Evolutionary conservation across 1,139 yeast species (phyloP).

Genomic region (Candida tropicalis): DNA sequence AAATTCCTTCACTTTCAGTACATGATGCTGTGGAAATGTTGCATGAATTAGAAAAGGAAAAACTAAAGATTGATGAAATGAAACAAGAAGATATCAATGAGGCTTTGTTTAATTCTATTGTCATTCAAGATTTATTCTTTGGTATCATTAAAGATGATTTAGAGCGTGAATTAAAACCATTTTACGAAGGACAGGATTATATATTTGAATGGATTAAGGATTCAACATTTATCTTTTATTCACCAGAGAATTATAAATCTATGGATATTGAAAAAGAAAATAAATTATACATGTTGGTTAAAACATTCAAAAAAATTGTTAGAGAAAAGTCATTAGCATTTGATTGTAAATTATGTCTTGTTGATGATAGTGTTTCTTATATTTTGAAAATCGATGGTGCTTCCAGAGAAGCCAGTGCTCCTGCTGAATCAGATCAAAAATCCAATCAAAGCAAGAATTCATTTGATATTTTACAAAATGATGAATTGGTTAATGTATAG

Average conservation of each 20-base stretch:
- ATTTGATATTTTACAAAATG: conserved; percentile 20
- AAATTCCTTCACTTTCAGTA: conserved; percentile 32
- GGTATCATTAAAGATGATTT: conserved; percentile 52
- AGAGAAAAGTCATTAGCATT: conserved; percentile 48
- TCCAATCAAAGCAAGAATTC: conserved; percentile 16
- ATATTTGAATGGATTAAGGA: conserved; percentile 42
- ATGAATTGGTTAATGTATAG: conserved; percentile 9
- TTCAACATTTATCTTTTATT: conserved; percentile 47
- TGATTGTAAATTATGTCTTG: conserved; percentile 47
- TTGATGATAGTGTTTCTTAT: conserved; percentile 30
- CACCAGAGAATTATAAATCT: conserved; percentile 23
- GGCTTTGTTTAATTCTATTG: conserved; percentile 51
- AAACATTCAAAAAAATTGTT: conserved; percentile 31
- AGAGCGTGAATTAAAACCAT: conserved; percentile 26
- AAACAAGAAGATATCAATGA: conserved; percentile 25
- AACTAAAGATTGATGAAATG: conserved; percentile 24
- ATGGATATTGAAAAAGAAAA: conserved; percentile 34
- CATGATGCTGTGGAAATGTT: conserved; percentile 29
- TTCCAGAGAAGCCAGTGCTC: conserved; percentile 4
- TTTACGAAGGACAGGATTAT: conserved; percentile 22
- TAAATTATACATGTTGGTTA: conserved; percentile 34
- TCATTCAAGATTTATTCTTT: conserved; percentile 54
- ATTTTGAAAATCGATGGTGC: conserved; percentile 34
- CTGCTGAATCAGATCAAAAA: conserved; percentile 8
- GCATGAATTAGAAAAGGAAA: conserved; percentile 33